Evolutionary conservation across 2,329 filamentous ascomycete species (phyloP).

Genomic region (Ophiostoma sp.): DNA sequence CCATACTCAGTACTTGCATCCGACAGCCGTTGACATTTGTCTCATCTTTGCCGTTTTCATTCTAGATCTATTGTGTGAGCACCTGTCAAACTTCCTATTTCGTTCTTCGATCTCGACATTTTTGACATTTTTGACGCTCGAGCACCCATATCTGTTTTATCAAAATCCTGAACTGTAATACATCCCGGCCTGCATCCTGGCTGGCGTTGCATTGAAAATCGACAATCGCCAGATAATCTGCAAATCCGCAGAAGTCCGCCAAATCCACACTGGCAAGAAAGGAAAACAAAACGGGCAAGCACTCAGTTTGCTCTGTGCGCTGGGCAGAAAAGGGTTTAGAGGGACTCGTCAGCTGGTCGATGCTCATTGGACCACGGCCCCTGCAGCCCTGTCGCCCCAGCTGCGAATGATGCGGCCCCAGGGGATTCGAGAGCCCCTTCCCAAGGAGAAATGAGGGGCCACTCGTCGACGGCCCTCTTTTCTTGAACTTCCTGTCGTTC

Average conservation of each 20-base stretch:
- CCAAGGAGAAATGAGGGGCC: neutral
- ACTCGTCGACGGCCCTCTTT: neutral
- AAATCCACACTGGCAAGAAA: too few relatives aligned
- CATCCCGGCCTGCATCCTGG: neutral
- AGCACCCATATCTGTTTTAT: neutral
- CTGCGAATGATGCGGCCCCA: conserved; percentile 17
- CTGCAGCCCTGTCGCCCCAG: conserved; percentile 2
- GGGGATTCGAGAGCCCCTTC: neutral
- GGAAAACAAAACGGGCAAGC: neutral
- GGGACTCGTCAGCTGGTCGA: conserved; percentile 40
- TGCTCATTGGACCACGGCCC: conserved; percentile 35
- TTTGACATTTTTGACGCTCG: neutral
- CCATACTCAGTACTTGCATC: neutral
- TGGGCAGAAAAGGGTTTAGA: conserved; percentile 27
- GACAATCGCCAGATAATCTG: neutral
- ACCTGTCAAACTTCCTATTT: neutral
- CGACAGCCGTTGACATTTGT: neutral
- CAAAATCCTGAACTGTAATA: neutral
- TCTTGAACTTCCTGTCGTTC: neutral
- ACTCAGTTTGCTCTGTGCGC: conserved; percentile 9
- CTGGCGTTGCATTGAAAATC: neutral
- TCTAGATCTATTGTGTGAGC: too few relatives aligned
- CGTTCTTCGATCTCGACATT: neutral
- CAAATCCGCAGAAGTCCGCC: neutral
- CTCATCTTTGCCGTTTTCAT: neutral